Base-by-base conservation (phyloP, 179 eudicot species). In the Silene coronaria region DNA sequence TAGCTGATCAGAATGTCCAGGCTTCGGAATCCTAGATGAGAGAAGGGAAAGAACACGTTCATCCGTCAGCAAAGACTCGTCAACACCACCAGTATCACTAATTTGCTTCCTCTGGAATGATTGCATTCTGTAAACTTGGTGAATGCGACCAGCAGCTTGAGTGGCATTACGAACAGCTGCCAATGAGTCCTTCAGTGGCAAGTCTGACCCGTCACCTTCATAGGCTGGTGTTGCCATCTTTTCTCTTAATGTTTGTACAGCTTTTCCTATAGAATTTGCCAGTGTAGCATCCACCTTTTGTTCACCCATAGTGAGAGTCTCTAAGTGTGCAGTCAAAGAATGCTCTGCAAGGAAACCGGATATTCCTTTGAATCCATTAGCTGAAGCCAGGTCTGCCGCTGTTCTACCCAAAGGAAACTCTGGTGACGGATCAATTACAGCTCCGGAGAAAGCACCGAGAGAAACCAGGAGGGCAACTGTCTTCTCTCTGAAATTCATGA, bases 321-420 rank as follows among this genome's bases (percentile, higher is more conserved):
- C 77, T 57, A 86, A 86, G 79, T 87, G 91, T 69, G 79, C 74
- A 48, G 90, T 87, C 78, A 90, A 84, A 45, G 86, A 86, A 34
- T 85, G 83, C 77, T 90, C 96, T 3, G 96, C 91, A 38, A 91
- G 87, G 82, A 80, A 91, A 24, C 90, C 96, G 48, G 93, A 87
- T 48, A 91, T 84, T 79, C 93, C 93, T 79, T 86, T 88, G 80
- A 78, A 85, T 64, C 96, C 96, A 59, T 90, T 84, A 61, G 80
- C 82, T 42, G 91, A 86, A 77, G 92, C 96, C 78, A 90, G 75
- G 71, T 89, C 91, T 0, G 92, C 92, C 14, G 96, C 82, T 67
- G 88, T 79, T 80, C 85, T 81, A 70, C 89, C 88, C 75, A 82
- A 83, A 72, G 89, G 88, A 74, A 79, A 82, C 74, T 82, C 87